Evolutionary conservation across 768 basidiomycete species (phyloP), one percentile per base, ranked within the genome.

Genomic region (Pisolithus orientalis): DNA sequence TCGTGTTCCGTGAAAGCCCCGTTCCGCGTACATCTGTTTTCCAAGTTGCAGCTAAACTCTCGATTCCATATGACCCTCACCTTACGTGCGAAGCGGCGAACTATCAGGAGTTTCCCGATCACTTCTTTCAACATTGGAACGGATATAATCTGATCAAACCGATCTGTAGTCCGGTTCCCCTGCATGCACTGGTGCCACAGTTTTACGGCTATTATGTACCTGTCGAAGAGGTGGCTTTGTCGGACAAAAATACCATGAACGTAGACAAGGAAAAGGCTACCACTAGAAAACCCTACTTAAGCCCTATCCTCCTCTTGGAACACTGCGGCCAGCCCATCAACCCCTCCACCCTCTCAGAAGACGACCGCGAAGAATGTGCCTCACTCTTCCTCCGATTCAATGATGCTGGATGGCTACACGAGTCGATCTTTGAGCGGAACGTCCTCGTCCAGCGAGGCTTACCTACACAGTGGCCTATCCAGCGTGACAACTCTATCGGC

Each of bases 201-300:
- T 85, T 77, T 63, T 85, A 80, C 57, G 83, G 85, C 1, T 81
- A 79, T 63, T 85, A 84, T 56, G 44, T 38, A 1, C n/a, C 66
- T 66, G 8, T 64, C 50, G 39, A 49, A 44, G 21, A 45, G 11
- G 27, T 8, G 6, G 3, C 27, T 4, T 34, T 14, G 34, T 34
- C 34, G 34, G 13, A 34, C 34, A 13, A 34, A 34, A 14, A 13
- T 34, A 13, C 34, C 34, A 13, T 14, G 34, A 5, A 34, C 34
- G 34, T 32, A 32, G 31, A 32, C 31, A 32, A 11, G 31, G 31
- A 32, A 32, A 32, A 32, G 31, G 31, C 1, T 3, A 32, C 31
- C 11, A 4, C 31, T 9, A 11, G 21, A 21, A 21, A 7, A 9
- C 14, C 45, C n/a, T 59, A 60, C 54, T 55, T 69, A 5, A 74